Base-by-base conservation (phyloP, 2,329 filamentous ascomycete species). In the Fusarium aywerte region DNA sequence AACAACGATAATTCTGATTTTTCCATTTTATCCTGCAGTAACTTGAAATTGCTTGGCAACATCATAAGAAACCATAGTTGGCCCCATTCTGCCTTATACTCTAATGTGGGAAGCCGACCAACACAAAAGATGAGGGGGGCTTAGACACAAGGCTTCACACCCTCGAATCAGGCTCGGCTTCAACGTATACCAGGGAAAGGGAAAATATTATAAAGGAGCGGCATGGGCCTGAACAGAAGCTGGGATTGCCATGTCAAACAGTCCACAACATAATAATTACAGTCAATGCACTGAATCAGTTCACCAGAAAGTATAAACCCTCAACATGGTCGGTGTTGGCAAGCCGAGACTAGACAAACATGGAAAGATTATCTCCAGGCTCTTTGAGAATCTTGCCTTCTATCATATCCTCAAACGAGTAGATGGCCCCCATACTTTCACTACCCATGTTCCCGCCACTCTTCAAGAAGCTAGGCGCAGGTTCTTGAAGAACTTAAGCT, bases 401-500 rank as follows among this genome's bases (percentile, higher is more conserved):
- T 65, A 71, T 7, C 47, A 23, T 12, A 52, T 69, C 8, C 52
- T 71, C 13, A 59, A 55, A 16, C 55, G 33, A 38, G 53, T 32
- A 4, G 43, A 50, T 27, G 70, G 70, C 1, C 64, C 70, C 15
- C 70, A 62, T 12, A 18, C 18, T 7, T 31, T 57, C 20, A 43
- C n/a, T 6, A 20, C 23, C 10, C 23, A 58, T 38, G 27, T 33
- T 15, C 43, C 49, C 3, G 35, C 55, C 4, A 52, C 35, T 18
- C 8, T 59, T n/a, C 44, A 52, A 11, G 55, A 55, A 15, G 47
- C 40, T 7, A 39, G 68, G 8, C 69, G 66, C 5, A 65, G 75
- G 3, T 79, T 84, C 25, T 71, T 82, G 1, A 72, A 76, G 5
- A 78, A 79, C 27, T 68, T 85, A 2, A 76, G 80, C 10, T 83